Conservation (phyloP, 768 basidiomycete species). For the Pholiota conissans region DNA sequence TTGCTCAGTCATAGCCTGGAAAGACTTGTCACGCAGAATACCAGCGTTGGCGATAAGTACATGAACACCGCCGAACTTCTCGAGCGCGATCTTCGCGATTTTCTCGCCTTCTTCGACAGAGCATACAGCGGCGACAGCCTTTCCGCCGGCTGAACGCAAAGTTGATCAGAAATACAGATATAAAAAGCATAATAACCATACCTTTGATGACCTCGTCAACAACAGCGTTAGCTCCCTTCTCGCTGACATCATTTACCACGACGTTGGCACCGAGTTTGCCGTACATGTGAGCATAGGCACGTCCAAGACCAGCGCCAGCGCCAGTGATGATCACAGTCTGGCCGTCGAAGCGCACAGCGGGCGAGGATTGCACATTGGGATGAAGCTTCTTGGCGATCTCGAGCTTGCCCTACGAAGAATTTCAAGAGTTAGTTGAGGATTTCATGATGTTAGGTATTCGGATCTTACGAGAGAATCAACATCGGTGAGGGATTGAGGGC, state of each 20-base stretch:
- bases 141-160: constrained; percentile 70
- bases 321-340: constrained; percentile 95
- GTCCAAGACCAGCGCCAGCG: constrained; percentile 91
- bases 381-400: constrained; percentile 62
- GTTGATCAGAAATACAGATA: background rate
- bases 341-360: constrained; percentile 78
- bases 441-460: background rate
- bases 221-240: constrained; percentile 79
- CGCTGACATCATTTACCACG: constrained; percentile 92
- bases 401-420: constrained; percentile 46
- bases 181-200: constrained; percentile 26
- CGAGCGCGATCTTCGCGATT: constrained; percentile 84
- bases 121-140: constrained; percentile 78
- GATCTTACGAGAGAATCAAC: constrained; percentile 52
- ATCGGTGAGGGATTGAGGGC: constrained; percentile 68
- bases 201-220: constrained; percentile 86
- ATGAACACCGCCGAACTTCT: constrained; percentile 87
- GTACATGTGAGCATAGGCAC: constrained; percentile 91
- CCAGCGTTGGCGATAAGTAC: constrained; percentile 92
- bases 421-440: too few species aligned
- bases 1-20: constrained; percentile 82
- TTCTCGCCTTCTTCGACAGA: constrained; percentile 91
- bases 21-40: constrained; percentile 91
- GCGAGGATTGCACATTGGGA: constrained; percentile 66
- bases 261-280: constrained; percentile 93